Conservation (phyloP, 2,329 filamentous ascomycete species). For the Ophiostoma quercus region DNA sequence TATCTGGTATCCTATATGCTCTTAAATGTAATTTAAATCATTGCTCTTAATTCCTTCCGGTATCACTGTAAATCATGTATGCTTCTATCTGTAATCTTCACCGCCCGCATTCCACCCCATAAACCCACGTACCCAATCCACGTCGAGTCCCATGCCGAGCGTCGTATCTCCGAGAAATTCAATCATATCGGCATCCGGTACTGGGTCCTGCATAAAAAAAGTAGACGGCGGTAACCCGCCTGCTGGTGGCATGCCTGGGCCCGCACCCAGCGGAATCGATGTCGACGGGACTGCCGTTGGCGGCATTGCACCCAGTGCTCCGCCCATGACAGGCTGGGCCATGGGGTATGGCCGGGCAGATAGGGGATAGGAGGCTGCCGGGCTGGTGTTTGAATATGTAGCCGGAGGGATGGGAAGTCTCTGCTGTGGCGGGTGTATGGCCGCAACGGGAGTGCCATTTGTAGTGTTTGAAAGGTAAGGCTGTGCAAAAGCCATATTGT, state of each 20-base stretch:
- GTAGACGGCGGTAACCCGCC: neutral
- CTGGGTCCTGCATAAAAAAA: neutral
- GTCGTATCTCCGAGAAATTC: conserved; percentile 18
- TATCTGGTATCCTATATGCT: neutral
- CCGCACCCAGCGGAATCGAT: neutral
- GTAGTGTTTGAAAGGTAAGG: neutral
- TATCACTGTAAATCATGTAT: conserved; percentile 17
- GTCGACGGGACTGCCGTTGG: neutral
- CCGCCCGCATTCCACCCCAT: conserved; percentile 26
- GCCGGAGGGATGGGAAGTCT: neutral
- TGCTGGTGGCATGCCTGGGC: neutral
- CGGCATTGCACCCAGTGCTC: neutral
- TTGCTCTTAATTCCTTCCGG: neutral
- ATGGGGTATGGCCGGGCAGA: neutral
- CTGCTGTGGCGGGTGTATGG: conserved; percentile 4
- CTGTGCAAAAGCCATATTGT: neutral
- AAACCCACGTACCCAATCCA: conserved; percentile 24
- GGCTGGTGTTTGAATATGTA: neutral
- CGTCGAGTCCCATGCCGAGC: conserved; percentile 17
- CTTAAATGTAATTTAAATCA: neutral
- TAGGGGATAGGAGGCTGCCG: neutral
- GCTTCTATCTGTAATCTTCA: conserved; percentile 20
- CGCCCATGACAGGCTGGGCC: neutral
- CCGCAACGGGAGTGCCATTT: neutral
- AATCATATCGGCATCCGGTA: conserved; percentile 21